Conservation (phyloP, 2,329 filamentous ascomycete genomes). For the Alternaria panax region DNA sequence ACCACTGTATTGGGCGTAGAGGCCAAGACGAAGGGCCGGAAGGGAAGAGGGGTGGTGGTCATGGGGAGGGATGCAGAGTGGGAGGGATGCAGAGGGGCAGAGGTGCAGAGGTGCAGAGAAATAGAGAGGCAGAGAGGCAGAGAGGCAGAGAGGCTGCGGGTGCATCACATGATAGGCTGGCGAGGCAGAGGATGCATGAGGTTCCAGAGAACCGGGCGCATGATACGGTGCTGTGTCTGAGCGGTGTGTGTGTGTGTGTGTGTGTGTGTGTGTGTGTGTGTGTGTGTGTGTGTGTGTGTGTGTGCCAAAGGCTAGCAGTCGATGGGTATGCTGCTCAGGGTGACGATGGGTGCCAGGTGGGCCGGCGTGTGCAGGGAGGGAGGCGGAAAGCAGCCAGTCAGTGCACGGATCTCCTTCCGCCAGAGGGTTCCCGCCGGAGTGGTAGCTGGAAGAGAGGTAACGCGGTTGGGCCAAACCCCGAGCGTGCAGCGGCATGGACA, state of each 20-base stretch:
- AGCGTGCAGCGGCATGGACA: constrained; percentile 26
- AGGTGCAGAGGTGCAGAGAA: too few species aligned
- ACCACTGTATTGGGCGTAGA: constrained; percentile 15
- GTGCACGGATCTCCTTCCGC: constrained; percentile 22
- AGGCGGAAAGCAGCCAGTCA: constrained; percentile 10
- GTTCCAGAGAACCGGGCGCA: constrained; percentile 3
- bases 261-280: too few species aligned
- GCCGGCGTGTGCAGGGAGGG: constrained; percentile 13
- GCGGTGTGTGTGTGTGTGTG: not conserved
- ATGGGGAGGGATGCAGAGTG: too few species aligned
- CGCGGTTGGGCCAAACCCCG: constrained; percentile 25
- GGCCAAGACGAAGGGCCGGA: constrained; percentile 7
- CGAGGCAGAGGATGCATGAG: not conserved
- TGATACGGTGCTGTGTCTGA: not conserved
- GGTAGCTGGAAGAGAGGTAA: constrained; percentile 29
- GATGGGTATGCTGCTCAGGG: not conserved
- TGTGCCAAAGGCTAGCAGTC: not conserved
- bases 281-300: too few species aligned
- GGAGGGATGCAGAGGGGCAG: too few species aligned
- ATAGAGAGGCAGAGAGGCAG: too few species aligned
- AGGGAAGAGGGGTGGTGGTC: not conserved
- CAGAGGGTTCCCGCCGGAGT: constrained; percentile 26
- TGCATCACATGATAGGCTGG: not conserved
- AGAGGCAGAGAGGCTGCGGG: too few species aligned
- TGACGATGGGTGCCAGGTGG: not conserved